phyloP scores from a whole-genome alignment of 2,329 filamentous ascomycete species.

The Mariannaea sp. region DNA sequence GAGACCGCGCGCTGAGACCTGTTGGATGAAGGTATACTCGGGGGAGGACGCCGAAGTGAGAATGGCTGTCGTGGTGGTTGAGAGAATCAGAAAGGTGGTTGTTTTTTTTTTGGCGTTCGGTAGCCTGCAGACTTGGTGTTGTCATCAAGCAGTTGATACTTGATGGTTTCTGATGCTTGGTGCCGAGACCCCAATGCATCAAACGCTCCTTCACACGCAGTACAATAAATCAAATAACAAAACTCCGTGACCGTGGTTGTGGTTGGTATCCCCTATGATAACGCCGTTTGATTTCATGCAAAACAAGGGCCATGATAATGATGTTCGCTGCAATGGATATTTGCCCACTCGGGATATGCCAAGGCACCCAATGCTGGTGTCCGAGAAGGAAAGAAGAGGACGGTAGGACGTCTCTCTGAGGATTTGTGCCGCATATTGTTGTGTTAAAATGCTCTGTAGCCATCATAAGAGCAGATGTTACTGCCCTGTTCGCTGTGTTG shows the following conservation, averaged over 20 bases:
- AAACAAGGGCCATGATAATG: background rate
- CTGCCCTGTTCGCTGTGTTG: too few relatives aligned
- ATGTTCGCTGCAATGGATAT: background rate
- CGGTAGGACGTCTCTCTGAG: background rate
- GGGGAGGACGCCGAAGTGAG: too few relatives aligned
- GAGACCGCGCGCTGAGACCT: slow-evolving; percentile 4
- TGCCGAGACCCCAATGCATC: background rate
- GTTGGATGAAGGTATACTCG: background rate
- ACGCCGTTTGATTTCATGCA: background rate
- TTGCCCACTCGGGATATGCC: background rate
- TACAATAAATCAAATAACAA: slow-evolving; percentile 5
- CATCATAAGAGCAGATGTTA: too few relatives aligned
- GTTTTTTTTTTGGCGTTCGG: too few relatives aligned
- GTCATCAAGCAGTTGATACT: background rate
- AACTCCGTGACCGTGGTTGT: background rate
- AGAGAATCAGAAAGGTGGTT: too few relatives aligned
- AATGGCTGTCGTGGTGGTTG: too few relatives aligned
- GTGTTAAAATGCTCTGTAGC: background rate
- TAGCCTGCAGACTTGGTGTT: too few relatives aligned
- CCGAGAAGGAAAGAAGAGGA: background rate
- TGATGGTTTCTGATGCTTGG: background rate
- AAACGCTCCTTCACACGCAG: background rate
- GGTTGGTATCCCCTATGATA: background rate
- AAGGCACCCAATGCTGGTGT: background rate
- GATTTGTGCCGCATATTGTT: background rate